phyloP scores from a whole-genome alignment of 768 basidiomycete species.

The Pilatotrama ljubarskyi region DNA sequence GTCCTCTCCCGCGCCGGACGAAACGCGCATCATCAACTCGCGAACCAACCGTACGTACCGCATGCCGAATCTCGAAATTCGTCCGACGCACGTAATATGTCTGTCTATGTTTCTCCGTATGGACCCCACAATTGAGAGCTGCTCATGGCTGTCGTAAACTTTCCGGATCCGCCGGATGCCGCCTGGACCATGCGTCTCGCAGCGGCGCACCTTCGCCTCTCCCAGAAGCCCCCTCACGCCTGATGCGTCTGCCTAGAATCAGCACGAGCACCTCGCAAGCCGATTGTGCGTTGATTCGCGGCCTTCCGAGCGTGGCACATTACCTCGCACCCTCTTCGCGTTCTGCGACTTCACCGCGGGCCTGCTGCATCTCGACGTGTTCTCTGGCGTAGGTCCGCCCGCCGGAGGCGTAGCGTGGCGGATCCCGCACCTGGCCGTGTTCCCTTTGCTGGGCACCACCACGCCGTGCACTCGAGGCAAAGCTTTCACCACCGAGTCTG shows the following conservation, averaged over 20 bases:
- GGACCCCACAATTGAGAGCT: not conserved
- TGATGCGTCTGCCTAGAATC: constrained; percentile 14
- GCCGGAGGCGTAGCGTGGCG: not conserved
- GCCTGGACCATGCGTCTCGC: not conserved
- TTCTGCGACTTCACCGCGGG: not conserved
- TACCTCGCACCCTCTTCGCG: not conserved
- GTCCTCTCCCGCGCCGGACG: not conserved
- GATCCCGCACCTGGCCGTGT: not conserved
- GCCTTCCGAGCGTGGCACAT: not conserved
- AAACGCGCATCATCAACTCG: not conserved
- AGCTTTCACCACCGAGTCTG: not conserved
- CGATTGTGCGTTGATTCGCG: not conserved
- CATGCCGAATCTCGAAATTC: not conserved
- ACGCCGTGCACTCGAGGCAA: constrained; percentile 8
- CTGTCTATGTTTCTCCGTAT: constrained; percentile 15
- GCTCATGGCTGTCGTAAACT: not conserved
- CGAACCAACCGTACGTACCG: not conserved
- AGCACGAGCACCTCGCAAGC: constrained; percentile 13
- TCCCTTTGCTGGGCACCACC: not conserved
- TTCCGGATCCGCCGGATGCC: not conserved
- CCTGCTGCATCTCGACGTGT: not conserved
- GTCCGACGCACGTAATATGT: constrained; percentile 9
- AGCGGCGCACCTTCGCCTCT: not conserved
- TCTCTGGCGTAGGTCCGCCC: not conserved
- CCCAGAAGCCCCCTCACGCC: constrained; percentile 15